These are phyloP conservation scores for Eucalyptus dawsonii DNA, from an alignment of 345 rosid species.

Conservation along the genomic window DNA sequence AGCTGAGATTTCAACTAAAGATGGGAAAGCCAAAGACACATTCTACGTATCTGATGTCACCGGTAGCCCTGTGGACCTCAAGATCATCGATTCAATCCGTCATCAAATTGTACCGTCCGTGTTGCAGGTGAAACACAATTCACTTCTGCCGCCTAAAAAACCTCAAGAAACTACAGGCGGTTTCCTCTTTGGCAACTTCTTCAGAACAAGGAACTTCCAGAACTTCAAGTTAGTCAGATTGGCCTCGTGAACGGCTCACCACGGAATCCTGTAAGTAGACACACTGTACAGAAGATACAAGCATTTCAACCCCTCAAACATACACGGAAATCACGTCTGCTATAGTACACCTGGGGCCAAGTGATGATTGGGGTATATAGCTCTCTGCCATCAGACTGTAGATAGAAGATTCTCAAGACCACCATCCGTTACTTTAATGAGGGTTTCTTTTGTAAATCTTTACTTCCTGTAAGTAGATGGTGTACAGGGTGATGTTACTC, in stretches of 20 bases:
- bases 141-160: slow-evolving; percentile 3
- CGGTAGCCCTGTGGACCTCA: slow-evolving; percentile 31
- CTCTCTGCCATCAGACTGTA: not conserved
- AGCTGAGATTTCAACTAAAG: slow-evolving; percentile 39
- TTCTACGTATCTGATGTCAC: slow-evolving; percentile 45
- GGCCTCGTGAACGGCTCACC: slow-evolving; percentile 1
- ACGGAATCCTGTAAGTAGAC: not conserved
- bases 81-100: slow-evolving; percentile 31
- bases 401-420: not conserved
- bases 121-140: slow-evolving; percentile 28
- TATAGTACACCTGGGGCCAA: not conserved
- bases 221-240: slow-evolving; percentile 33
- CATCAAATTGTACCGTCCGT: slow-evolving; percentile 29
- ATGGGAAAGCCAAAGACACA: slow-evolving; percentile 32
- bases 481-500: slow-evolving; percentile 2
- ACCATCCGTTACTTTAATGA: not conserved
- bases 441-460: not conserved
- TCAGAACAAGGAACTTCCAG: slow-evolving; percentile 29
- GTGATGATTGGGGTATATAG: not conserved
- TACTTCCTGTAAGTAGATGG: not conserved
- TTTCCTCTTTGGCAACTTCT: slow-evolving; percentile 32
- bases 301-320: not conserved
- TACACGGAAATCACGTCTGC: not conserved
- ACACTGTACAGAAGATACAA: not conserved
- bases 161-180: slow-evolving; percentile 21